These are phyloP conservation scores for Penicillium atrosanguineum DNA, from an alignment of 495 filamentous ascomycete species.

Conservation along the genomic window DNA sequence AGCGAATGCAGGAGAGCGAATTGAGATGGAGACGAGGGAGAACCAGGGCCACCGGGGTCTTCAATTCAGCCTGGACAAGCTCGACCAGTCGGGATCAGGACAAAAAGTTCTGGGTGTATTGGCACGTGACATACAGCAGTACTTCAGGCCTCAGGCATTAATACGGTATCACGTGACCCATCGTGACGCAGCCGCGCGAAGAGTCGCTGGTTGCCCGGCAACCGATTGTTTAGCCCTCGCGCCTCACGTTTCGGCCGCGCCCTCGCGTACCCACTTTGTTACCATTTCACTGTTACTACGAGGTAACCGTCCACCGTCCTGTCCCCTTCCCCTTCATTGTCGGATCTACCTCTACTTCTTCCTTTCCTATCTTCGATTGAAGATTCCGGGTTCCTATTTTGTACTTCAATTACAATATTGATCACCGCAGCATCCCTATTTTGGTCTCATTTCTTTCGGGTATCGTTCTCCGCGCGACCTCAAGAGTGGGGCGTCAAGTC, in stretches of 20 bases:
- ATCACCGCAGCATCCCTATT: conserved; percentile 6
- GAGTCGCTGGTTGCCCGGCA: conserved; percentile 16
- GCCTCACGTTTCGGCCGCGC: conserved; percentile 22
- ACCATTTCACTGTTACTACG: conserved; percentile 5
- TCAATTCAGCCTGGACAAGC: background rate
- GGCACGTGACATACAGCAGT: conserved; percentile 11
- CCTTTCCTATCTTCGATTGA: background rate
- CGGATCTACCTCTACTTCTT: conserved; percentile 17
- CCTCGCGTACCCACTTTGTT: conserved; percentile 23
- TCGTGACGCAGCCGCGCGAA: background rate
- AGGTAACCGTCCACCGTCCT: conserved; percentile 9
- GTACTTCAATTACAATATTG: conserved; percentile 6
- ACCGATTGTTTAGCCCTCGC: conserved; percentile 19
- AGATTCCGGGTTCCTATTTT: conserved; percentile 11
- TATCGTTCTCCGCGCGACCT: conserved; percentile 36
- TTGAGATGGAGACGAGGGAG: background rate
- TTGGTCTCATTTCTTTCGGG: conserved; percentile 15
- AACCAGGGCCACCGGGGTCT: background rate
- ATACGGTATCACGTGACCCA: background rate
- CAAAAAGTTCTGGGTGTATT: conserved; percentile 22
- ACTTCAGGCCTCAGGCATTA: background rate
- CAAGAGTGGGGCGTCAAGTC: conserved; percentile 41
- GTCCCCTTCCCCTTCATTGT: conserved; percentile 23
- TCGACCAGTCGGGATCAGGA: background rate
- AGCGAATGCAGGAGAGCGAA: conserved; percentile 1